A percentile compares a stretch with the other conserved stretches of the same genome.
Evolutionary conservation across 2,329 filamentous ascomycete species (phyloP).

Genomic region (Diaporthe citri): DNA sequence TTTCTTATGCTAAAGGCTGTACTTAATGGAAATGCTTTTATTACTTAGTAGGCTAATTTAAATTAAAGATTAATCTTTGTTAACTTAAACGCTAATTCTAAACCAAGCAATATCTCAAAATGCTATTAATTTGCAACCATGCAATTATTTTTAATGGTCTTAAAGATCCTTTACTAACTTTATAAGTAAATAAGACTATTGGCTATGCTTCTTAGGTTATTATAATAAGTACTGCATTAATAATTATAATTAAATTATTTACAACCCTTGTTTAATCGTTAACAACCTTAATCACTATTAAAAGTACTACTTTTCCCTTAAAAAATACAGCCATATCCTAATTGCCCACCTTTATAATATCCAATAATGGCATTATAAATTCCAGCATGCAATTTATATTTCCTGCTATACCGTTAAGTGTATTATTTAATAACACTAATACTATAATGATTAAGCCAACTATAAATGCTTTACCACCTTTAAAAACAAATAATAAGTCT

Average conservation of each 20-base stretch:
- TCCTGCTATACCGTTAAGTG: not conserved
- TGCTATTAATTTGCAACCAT: not conserved
- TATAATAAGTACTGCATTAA: not conserved
- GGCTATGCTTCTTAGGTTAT: not conserved
- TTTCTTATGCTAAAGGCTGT: not conserved
- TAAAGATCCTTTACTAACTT: not conserved
- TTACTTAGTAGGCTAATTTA: not conserved
- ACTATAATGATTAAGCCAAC: not conserved
- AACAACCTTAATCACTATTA: not conserved
- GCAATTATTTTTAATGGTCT: not conserved
- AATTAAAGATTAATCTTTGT: not conserved
- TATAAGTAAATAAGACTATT: not conserved
- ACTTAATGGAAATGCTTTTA: slow-evolving; percentile 1
- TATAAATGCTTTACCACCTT: not conserved
- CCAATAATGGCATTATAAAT: not conserved
- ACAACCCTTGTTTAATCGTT: not conserved
- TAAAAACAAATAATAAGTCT: not conserved
- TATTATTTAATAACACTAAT: not conserved
- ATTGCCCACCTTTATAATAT: not conserved
- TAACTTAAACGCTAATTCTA: not conserved
- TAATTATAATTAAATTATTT: not conserved
- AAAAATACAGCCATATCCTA: not conserved
- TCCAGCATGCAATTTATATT: not conserved
- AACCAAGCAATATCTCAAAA: not conserved
- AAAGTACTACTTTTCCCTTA: not conserved